Evolutionary conservation across 2,329 filamentous ascomycete genomes (phyloP).

Genomic region (Rutstroemia sp.): DNA sequence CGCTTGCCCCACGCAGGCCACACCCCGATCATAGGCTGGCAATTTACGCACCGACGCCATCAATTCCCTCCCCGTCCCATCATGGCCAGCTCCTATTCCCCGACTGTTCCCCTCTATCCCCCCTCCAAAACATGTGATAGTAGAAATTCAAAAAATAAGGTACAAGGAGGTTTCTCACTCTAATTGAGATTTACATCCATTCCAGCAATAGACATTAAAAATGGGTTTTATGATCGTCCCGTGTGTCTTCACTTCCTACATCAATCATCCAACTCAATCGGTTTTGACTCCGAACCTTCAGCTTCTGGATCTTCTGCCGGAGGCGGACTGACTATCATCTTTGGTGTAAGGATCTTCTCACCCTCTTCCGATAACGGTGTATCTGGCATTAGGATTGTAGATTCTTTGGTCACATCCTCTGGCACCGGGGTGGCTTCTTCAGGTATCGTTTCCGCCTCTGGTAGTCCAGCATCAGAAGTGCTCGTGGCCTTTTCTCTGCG

Average conservation of each 20-base stretch:
- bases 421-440: conserved; percentile 11
- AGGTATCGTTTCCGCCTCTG: conserved; percentile 10
- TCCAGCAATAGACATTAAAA: conserved; percentile 17
- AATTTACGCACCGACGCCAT: not conserved
- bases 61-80: not conserved
- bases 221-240: not conserved
- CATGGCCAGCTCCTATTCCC: not conserved
- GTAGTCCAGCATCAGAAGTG: conserved; percentile 14
- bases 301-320: conserved; percentile 23
- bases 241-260: conserved; percentile 9
- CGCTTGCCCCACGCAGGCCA: too few species aligned
- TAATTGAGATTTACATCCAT: not conserved
- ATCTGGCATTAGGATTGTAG: conserved; percentile 5
- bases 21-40: too few species aligned
- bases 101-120: not conserved
- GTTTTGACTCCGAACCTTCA: conserved; percentile 15
- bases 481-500: conserved; percentile 53
- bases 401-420: not conserved
- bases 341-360: conserved; percentile 21
- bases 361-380: conserved; percentile 11
- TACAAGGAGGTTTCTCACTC: conserved; percentile 2
- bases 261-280: conserved; percentile 25
- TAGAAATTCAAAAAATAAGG: conserved; percentile 1
- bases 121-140: not conserved
- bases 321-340: conserved; percentile 27